phyloP scores from a whole-genome alignment of 805 yeast genomes.

The Candida andamanensis region DNA sequence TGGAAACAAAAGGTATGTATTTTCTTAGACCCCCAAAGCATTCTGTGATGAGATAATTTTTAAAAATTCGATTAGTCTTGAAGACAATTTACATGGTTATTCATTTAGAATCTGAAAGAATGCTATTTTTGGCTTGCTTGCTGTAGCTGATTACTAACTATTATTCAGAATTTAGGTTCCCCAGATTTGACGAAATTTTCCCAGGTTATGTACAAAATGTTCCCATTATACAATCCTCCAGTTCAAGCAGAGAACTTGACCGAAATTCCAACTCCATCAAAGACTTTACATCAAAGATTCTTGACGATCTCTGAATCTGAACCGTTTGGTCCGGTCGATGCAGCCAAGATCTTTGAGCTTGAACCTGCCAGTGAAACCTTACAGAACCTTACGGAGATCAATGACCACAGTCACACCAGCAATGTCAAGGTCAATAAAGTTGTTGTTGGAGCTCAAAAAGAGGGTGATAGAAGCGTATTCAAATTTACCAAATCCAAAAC shows the following conservation, averaged over 20 bases:
- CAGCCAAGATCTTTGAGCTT: conserved; percentile 75
- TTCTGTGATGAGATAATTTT: conserved; percentile 16
- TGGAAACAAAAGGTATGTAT: conserved; percentile 59
- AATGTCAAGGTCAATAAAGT: conserved; percentile 19
- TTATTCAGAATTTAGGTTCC: conserved; percentile 41
- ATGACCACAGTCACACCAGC: conserved; percentile 36
- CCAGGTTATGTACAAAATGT: conserved; percentile 65
- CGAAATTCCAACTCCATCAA: conserved; percentile 89
- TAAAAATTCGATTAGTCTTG: conserved; percentile 84
- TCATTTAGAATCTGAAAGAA: conserved; percentile 9
- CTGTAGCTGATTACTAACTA: no score
- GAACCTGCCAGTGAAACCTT: conserved; percentile 85
- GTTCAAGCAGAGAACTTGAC: conserved; percentile 66
- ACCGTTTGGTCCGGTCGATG: conserved; percentile 94
- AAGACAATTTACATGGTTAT: conserved; percentile 45
- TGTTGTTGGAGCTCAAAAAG: conserved; percentile 49
- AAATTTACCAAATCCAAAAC: conserved; percentile 73
- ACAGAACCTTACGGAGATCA: conserved; percentile 58
- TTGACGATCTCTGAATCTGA: conserved; percentile 88
- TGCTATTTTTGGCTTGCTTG: no score
- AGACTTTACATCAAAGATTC: conserved; percentile 76
- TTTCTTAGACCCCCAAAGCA: background rate
- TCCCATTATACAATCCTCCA: conserved; percentile 58
- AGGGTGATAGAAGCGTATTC: conserved; percentile 69
- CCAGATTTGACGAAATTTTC: conserved; percentile 58